phyloP scores from a whole-genome alignment of 768 basidiomycete species.

The Clathrus columnatus region DNA sequence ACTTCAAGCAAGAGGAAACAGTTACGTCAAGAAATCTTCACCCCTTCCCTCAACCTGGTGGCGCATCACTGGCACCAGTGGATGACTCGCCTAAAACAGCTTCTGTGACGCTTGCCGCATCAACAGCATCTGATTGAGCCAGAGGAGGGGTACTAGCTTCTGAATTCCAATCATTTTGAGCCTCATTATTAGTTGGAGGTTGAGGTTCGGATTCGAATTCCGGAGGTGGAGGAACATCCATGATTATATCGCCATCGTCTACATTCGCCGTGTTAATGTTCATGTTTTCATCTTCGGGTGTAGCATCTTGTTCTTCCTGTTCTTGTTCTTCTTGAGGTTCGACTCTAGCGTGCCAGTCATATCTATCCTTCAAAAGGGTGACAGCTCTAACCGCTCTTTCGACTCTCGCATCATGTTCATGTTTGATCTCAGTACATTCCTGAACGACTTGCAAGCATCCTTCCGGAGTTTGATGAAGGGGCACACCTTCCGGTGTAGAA shows the following conservation, averaged over 20 bases:
- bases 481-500: conserved; percentile 9
- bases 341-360: conserved; percentile 77
- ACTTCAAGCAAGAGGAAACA: too few relatives aligned
- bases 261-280: background rate
- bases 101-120: conserved; percentile 4
- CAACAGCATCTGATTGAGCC: conserved; percentile 1
- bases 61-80: too few relatives aligned
- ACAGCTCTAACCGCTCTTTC: conserved; percentile 77
- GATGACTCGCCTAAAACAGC: conserved; percentile 3
- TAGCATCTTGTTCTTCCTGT: background rate
- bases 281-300: background rate
- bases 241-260: background rate
- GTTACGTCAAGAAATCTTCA: background rate
- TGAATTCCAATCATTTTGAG: background rate
- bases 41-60: background rate
- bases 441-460: conserved; percentile 45
- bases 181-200: background rate
- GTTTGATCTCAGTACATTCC: conserved; percentile 58
- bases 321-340: conserved; percentile 42
- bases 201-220: background rate
- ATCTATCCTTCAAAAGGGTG: conserved; percentile 66
- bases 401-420: conserved; percentile 65
- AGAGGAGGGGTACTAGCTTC: conserved; percentile 8
- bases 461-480: background rate
- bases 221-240: background rate